Base-by-base conservation (phyloP, 1,139 yeast genomes). In the Sugiyamaella novakii region DNA sequence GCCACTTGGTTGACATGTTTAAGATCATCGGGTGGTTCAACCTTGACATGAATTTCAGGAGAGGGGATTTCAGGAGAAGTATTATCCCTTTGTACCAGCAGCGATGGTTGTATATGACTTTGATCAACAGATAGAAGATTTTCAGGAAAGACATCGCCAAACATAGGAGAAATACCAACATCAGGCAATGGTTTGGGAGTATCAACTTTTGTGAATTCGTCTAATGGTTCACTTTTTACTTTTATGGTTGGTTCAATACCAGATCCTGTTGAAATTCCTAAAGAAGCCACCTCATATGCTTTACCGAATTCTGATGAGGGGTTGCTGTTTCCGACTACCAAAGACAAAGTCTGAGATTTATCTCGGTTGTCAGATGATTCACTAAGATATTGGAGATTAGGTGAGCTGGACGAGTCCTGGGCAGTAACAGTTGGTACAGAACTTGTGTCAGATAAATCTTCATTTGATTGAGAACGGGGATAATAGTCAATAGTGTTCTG, bases 141-240 rank as follows among this genome's bases (percentile, higher is more conserved):
- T 28, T 14, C 43, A 2, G 34, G 25, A 38, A 38, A 38, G 8
- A 8, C 37, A 12, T 47, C 47, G 15, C 30, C 41, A 28, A 47
- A 47, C 43, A 47, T 42, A 21, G 51, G 51, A 10, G 47, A 43
- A n/a, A 43, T 33, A 3, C 44, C 42, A 10, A 47, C 31, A 15
- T 47, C 44, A 8, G 51, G 51, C 17, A 47, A 27, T 8, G 46
- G 47, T n/a, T 27, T 30, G 7, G 46, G 47, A 10, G 46, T 29
- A 8, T 27, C 39, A 33, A 42, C 18, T 19, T 42, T 42, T n/a
- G 40, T 24, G 11, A 25, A 34, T 3, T 33, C 33, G 6, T 42
- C 46, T 7, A 31, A 2, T 11, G 46, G 46, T 17, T 42, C 46
- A 2, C 8, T n/a, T 28, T 42, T 42, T 15, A 42, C 40, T 12